Evolutionary conservation across 2,329 filamentous ascomycete species (phyloP), one percentile per base, ranked within the genome.

Genomic region (Chaetomium strumarium): DNA sequence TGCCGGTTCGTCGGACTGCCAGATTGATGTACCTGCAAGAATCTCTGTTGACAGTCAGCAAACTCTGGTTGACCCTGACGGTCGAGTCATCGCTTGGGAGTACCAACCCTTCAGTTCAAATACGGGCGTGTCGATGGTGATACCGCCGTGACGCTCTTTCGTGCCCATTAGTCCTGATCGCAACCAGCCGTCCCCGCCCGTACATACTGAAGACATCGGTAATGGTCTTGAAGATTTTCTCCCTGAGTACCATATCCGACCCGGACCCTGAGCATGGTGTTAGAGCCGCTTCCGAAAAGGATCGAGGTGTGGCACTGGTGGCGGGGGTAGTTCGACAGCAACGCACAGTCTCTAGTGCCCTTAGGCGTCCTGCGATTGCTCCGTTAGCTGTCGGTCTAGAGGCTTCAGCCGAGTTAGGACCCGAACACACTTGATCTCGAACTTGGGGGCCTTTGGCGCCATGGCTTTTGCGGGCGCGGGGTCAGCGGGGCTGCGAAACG

Each of bases 351-450:
- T 63, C 85, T 82, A 48, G 87, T 90, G 57, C 87, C 87, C 75
- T 90, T 90, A 54, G 86, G 85, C 62, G 83, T 85, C 75, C 90
- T 90, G 66, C 20, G 14, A 16, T 89, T 73, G 67, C 81, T 19
- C 14, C 29, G 33, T 57, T 34, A 58, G 55, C 44, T 16, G 34
- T 49, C 30, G 40, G 17, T 14, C 19, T 34, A 6, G 12, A 8
- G 17, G 1, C n/a, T 20, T 8, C 30, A 34, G 20, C 13, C 13
- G 10, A 11, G 36, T 34, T 12, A 11, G 19, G 12, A 11, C 10
- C n/a, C 20, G 14, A 33, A 49, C 53, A 17, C 46, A 59, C 57
- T 59, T 60, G 50, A 56, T 58, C 46, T 60, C 56, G 19, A 59
- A 59, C 52, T 59, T 60, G 39, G 56, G 55, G 37, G 53, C 47